A percentile compares a stretch with the other conserved stretches of the same genome.
Conservation (phyloP, 2,329 filamentous ascomycete genomes). For the Fusarium oligoseptatum region DNA sequence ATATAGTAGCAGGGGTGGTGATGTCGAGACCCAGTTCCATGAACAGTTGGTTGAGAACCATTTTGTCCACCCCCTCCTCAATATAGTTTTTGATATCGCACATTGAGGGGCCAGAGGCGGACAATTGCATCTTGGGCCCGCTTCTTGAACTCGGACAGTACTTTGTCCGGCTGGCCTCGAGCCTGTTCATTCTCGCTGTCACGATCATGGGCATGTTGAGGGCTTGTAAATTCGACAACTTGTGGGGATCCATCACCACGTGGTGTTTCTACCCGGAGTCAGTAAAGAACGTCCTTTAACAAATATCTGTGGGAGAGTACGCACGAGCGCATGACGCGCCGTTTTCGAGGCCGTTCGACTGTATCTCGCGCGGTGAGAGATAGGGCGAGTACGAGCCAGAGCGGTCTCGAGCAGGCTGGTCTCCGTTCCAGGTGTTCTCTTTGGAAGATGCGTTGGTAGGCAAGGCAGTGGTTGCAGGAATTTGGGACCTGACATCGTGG, state of each 20-base stretch:
- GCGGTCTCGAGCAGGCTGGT: constrained; percentile 55
- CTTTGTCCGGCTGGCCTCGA: background rate
- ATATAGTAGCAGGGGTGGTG: background rate
- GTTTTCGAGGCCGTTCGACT: constrained; percentile 34
- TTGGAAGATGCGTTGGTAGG: background rate
- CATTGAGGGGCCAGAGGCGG: constrained; percentile 73
- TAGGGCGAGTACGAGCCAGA: constrained; percentile 67
- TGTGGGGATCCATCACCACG: background rate
- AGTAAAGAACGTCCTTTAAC: constrained; percentile 3
- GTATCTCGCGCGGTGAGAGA: constrained; percentile 63
- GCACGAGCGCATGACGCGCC: constrained; percentile 22
- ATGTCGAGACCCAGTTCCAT: constrained; percentile 74
- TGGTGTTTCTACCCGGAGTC: constrained; percentile 29
- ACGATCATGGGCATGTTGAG: background rate
- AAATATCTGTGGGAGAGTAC: background rate
- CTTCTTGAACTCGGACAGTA: constrained; percentile 61
- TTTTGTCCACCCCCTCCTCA: constrained; percentile 77
- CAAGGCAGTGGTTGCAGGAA: background rate
- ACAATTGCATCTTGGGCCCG: constrained; percentile 77
- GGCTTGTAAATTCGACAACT: background rate
- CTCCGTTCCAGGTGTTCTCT: constrained; percentile 9
- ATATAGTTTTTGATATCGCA: constrained; percentile 81
- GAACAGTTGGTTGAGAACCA: constrained; percentile 74
- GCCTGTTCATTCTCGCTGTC: background rate
- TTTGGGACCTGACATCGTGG: background rate